Evolutionary conservation across 108 stramenopile species (phyloP).

Genomic region (Phaeodactylum tricornutum): DNA sequence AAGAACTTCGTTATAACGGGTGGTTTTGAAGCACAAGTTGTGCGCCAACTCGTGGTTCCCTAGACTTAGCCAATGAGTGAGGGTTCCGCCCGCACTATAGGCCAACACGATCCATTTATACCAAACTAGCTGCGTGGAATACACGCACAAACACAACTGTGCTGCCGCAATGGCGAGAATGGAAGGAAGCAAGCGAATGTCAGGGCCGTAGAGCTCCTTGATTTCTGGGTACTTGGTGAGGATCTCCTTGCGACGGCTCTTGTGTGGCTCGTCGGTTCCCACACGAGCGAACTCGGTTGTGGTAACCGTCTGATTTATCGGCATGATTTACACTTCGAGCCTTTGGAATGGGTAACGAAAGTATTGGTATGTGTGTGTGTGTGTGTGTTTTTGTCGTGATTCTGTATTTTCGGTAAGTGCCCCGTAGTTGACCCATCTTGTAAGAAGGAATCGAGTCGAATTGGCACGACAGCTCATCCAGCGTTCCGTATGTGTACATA

Average conservation of each 20-base stretch:
- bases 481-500: no score
- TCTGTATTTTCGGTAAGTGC: no score
- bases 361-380: no score
- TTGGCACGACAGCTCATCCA: no score
- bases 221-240: constrained; percentile 70
- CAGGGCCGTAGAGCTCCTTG: constrained; percentile 72
- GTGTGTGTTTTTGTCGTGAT: no score
- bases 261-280: constrained; percentile 44
- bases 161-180: constrained; percentile 46
- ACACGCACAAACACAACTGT: constrained; percentile 46
- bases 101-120: constrained; percentile 32
- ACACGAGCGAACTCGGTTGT: no score
- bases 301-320: no score
- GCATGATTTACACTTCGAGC: no score
- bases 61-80: constrained; percentile 80
- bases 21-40: constrained; percentile 70
- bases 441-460: no score
- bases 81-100: constrained; percentile 66
- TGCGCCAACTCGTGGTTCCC: constrained; percentile 90
- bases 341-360: no score
- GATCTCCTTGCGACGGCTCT: constrained; percentile 63
- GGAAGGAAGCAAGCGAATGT: constrained; percentile 50
- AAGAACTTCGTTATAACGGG: constrained; percentile 55
- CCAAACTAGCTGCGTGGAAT: constrained; percentile 12
- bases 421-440: no score